These are phyloP conservation scores for Peribolospora kevripleyi DNA, from an alignment of 768 basidiomycete genomes.

Conservation along the genomic window DNA sequence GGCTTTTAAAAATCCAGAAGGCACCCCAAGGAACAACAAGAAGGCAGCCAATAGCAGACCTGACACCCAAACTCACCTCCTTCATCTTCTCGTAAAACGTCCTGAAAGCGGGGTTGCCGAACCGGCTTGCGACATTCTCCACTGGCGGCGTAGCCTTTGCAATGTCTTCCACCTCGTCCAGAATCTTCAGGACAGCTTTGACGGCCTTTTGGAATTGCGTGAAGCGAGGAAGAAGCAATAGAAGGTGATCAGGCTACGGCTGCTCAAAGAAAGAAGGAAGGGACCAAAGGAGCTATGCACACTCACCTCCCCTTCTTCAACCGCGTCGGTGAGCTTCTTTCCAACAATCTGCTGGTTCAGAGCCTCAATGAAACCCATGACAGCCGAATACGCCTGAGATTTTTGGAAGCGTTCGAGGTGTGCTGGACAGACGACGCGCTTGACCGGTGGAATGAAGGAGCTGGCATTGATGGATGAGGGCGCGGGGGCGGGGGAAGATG, in stretches of 20 bases:
- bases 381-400: conserved; percentile 40
- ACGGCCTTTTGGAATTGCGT: conserved; percentile 29
- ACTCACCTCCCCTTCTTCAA: conserved; percentile 37
- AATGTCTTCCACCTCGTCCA: conserved; percentile 41
- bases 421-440: conserved; percentile 38
- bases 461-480: no score
- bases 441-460: conserved; percentile 3
- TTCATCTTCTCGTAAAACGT: conserved; percentile 63
- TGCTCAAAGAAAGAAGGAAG: not conserved
- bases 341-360: conserved; percentile 55
- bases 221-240: not conserved
- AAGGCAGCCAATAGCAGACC: not conserved
- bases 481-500: no score
- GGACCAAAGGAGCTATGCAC: not conserved
- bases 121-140: conserved; percentile 60
- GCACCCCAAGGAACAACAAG: no score
- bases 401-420: conserved; percentile 63
- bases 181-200: conserved; percentile 33
- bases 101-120: conserved; percentile 91
- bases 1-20: not conserved
- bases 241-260: not conserved
- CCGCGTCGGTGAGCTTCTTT: conserved; percentile 45
- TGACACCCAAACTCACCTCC: conserved; percentile 25
- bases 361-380: conserved; percentile 44
- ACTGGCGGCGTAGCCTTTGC: conserved; percentile 55